A percentile compares a stretch with the other conserved stretches of the same genome.
Conservation (phyloP, 2,329 filamentous ascomycete species). For the Cercospora sp. region DNA sequence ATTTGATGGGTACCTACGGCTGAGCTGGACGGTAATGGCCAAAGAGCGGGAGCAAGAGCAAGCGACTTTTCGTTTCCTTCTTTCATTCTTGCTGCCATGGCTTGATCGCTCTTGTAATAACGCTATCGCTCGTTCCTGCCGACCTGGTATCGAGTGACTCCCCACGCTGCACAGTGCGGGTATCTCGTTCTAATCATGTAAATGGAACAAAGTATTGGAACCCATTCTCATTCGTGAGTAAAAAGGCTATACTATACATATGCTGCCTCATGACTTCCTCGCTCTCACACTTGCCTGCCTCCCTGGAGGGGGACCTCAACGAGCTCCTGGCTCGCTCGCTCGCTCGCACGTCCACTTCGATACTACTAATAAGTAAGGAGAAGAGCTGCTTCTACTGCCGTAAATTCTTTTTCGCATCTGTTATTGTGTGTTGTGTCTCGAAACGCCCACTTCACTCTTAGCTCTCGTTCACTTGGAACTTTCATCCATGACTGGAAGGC, state of each 20-base stretch:
- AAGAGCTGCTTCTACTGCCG: constrained; percentile 14
- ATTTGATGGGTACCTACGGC: too few species aligned
- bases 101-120: too few species aligned
- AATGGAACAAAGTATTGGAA: background rate
- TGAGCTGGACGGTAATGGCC: too few species aligned
- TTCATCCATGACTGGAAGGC: background rate
- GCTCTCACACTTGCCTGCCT: background rate
- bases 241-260: background rate
- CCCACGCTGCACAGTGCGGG: too few species aligned
- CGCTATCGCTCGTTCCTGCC: too few species aligned
- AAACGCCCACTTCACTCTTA: background rate
- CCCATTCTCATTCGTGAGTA: background rate
- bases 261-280: background rate
- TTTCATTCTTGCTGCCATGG: too few species aligned
- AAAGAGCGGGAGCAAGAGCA: too few species aligned
- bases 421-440: background rate
- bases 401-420: constrained; percentile 5
- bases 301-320: background rate
- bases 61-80: too few species aligned
- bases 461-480: background rate
- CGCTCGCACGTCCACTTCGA: background rate
- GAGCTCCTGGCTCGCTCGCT: constrained; percentile 8
- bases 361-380: background rate
- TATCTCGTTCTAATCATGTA: too few species aligned
- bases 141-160: too few species aligned